Base-by-base conservation (phyloP, 2,329 filamentous ascomycete genomes). In the Diaporthe nobilis region DNA sequence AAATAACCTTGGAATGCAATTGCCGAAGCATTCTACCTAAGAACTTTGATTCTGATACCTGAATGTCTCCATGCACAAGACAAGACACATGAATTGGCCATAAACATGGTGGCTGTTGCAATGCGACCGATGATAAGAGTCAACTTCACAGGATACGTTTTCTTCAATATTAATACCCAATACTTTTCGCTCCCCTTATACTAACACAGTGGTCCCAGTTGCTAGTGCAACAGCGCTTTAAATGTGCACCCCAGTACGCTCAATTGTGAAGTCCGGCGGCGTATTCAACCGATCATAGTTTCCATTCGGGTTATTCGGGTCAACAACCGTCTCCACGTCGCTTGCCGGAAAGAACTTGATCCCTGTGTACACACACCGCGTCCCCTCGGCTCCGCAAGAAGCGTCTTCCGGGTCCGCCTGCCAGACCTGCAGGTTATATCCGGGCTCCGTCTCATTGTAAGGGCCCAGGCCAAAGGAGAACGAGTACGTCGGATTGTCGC, bases 261-360 rank as follows among this genome's bases (percentile, higher is more conserved):
- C 53, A 57, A 57, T 8, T 34, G 53, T 57, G 15, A 57, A 57
- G 31, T 57, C 53, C 53, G 53, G 53, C 13, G 28, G 28, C 53
- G 53, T 57, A 15, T 57, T 57, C 53, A 57, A 34, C 28, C 53
- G 28, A 57, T 57, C 53, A 57, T 34, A 57, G 53, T 57, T 57
- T 28, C 53, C 53, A 34, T 57, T 57, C 53, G 53, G 53, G 53
- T 57, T 57, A 28, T 15, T 28, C 53, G 17, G 53, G 28, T 57
- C 53, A 57, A 57, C 53, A 34, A 57, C 53, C 28, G 53, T 57
- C 53, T 57, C 53, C 28, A 57, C 53, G 28, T 57, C 53, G 9
- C 53, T 57, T 20, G 53, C 53, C 53, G 53, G 53, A 15, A 57
- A 57, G 53, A 57, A 57, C 22, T 57, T 31, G 15, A 34, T 31